Evolutionary conservation across 371 early-diverging fungal genomes (phyloP).

Genomic region (Ecytonucleospora hepatopenaei): DNA sequence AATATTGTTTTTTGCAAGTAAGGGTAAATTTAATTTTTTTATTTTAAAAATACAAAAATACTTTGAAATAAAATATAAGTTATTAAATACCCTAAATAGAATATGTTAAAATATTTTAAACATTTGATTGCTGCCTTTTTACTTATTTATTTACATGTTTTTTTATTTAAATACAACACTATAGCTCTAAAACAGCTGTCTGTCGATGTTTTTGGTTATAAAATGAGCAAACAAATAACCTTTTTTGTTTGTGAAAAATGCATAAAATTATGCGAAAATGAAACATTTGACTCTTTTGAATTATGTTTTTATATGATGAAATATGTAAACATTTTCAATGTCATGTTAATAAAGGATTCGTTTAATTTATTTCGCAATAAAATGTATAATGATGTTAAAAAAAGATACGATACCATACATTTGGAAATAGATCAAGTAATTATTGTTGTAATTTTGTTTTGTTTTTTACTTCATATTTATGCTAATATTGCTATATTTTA

Average conservation of each 20-base stretch:
- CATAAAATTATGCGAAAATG: background rate
- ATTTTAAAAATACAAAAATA: too few relatives aligned
- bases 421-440: slow-evolving; percentile 11
- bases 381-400: background rate
- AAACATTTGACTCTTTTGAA: background rate
- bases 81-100: too few relatives aligned
- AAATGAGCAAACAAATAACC: background rate
- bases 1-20: too few relatives aligned
- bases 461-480: too few relatives aligned
- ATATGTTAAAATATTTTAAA: too few relatives aligned
- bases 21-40: too few relatives aligned
- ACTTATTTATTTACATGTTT: too few relatives aligned
- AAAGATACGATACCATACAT: slow-evolving; percentile 5
- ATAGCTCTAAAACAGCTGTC: too few relatives aligned
- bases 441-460: slow-evolving; percentile 10
- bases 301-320: background rate
- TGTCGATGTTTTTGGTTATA: background rate
- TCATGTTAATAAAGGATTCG: background rate
- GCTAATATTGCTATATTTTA: too few relatives aligned
- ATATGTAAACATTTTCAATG: background rate
- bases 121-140: too few relatives aligned
- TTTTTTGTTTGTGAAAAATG: background rate
- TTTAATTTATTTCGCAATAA: slow-evolving; percentile 1
- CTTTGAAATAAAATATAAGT: too few relatives aligned
- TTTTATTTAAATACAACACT: too few relatives aligned